Conservation (phyloP, 768 basidiomycete species). For the Russula sp. region DNA sequence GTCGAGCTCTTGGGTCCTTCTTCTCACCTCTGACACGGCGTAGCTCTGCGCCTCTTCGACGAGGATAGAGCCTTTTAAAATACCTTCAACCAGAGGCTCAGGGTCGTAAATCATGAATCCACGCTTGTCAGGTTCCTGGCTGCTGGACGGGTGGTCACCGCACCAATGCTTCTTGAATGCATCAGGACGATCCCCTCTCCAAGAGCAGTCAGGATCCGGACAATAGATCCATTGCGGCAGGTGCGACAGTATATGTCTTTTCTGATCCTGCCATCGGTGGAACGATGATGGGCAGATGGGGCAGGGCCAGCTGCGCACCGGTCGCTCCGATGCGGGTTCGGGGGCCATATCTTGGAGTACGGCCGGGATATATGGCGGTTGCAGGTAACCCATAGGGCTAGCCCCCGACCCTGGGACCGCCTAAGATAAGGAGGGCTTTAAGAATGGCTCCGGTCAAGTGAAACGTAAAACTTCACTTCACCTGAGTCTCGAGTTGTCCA, state of each 20-base stretch:
- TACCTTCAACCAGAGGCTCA: not conserved
- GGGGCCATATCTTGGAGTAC: too few relatives aligned
- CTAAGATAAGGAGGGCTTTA: not conserved
- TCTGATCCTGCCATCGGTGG: not conserved
- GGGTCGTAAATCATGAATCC: not conserved
- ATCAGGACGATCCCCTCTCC: slow-evolving; percentile 10
- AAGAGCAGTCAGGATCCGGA: not conserved
- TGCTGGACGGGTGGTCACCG: not conserved
- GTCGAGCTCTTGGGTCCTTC: not conserved
- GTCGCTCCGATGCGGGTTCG: not conserved
- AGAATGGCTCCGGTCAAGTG: not conserved
- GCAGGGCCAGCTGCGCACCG: not conserved
- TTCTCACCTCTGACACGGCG: not conserved
- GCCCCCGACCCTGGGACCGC: not conserved
- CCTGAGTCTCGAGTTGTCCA: not conserved
- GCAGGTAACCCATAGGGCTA: not conserved
- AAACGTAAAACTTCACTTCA: not conserved
- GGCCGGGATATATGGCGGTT: not conserved
- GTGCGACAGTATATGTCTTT: not conserved
- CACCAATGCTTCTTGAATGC: not conserved
- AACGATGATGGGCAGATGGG: not conserved
- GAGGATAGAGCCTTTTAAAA: not conserved
- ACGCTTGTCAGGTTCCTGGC: not conserved
- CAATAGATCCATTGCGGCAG: slow-evolving; percentile 7
- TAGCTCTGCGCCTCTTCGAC: not conserved